Conservation (phyloP, 2,329 filamentous ascomycete species). For the Pestalotiopsis sp. region DNA sequence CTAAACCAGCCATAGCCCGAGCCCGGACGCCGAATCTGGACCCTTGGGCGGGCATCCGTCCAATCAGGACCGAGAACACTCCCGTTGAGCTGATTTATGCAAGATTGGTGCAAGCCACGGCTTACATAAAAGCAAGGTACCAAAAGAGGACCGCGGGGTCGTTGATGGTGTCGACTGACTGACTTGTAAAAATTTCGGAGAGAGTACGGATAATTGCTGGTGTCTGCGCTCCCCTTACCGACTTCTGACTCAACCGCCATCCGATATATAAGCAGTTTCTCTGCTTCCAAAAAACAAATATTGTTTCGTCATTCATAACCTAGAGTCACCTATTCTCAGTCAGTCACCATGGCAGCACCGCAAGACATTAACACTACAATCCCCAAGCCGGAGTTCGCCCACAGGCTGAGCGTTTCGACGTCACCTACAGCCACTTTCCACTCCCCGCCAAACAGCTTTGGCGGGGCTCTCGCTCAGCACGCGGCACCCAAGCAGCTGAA, state of each 20-base stretch:
- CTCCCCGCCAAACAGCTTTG: conserved; percentile 70
- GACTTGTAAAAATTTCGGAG: conserved; percentile 7
- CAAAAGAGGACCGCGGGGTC: conserved; percentile 4
- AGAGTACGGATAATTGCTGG: not conserved
- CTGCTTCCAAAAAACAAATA: not conserved
- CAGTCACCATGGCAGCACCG: conserved; percentile 43
- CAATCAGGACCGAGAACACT: not conserved
- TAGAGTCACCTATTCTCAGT: not conserved
- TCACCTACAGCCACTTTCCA: conserved; percentile 78
- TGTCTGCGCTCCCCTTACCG: not conserved
- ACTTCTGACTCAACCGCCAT: conserved; percentile 12
- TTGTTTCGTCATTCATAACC: not conserved
- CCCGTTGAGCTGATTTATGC: not conserved
- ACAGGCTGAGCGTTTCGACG: conserved; percentile 69
- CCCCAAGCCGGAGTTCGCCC: conserved; percentile 44
- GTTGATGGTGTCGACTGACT: not conserved
- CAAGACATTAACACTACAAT: conserved; percentile 49
- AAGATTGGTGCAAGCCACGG: not conserved
- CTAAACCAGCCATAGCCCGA: not conserved
- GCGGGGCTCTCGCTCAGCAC: conserved; percentile 45
- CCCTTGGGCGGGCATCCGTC: not conserved
- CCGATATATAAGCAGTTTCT: not conserved
- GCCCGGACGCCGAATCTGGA: not conserved
- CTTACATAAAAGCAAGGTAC: not conserved
- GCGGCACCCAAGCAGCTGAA: conserved; percentile 75